Base-by-base conservation (phyloP, 2,329 filamentous ascomycete genomes). In the Byssothecium circinans region DNA sequence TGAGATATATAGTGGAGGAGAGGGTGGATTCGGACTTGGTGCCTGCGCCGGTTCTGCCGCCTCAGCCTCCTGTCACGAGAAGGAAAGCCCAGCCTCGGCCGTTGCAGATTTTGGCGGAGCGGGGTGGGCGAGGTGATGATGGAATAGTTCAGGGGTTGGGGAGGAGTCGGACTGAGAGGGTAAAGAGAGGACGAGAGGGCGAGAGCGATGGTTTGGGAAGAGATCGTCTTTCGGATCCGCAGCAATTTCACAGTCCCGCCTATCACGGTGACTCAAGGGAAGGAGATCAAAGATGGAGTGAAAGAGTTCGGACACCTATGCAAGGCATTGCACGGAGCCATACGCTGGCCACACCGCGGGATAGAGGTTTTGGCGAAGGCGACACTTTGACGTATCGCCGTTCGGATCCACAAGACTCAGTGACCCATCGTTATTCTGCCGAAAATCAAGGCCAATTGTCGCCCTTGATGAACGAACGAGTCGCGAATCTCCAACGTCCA, bases 1-100 rank as follows among this genome's bases (percentile, higher is more conserved):
- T 15, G 15, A 20, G n/a, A n/a, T 48, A 48, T 29, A 41, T 48
- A 15, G 34, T 44, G 20, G 33, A 43, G 18, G 42, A 36, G 11
- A 35, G 33, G 7, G 41, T 48, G 18, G 10, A 39, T 35, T 8
- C 27, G 4, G 35, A 7, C 2, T 15, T 48, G n/a, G 29, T 37
- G 19, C 27, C 29, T 2, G 4, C 8, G 10, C 14, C 35, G 5
- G 17, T 19, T 7, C 8, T 8, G n/a, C 8, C 18, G 4, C 22
- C 5, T 20, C 7, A 7, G 6, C 25, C 25, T 27, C 7, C 7
- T 27, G 25, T 6, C 11, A 7, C 25, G 6, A 27, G 25, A 27
- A 27, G 25, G 35, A 37, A 37, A n/a, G 2, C 35, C 5, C 35
- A 37, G 4, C 35, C 20, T 10, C 14, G 4, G 14, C 8, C 5